Conservation (phyloP, 2,329 filamentous ascomycete genomes). For the Aspergillus quadricinctus region DNA sequence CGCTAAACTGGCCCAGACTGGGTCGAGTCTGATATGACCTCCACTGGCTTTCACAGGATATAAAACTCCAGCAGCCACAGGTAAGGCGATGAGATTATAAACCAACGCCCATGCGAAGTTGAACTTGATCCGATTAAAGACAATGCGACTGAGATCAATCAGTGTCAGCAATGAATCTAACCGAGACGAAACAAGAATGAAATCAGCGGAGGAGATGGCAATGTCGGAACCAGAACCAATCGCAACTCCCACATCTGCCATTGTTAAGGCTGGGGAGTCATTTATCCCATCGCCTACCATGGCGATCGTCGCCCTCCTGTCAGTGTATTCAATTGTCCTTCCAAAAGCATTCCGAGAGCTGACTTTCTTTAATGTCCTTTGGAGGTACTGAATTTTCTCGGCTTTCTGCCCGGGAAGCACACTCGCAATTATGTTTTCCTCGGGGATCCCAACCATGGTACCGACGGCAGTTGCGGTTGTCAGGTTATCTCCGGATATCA, state of each 20-base stretch:
- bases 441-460: constrained; percentile 67
- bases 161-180: constrained; percentile 68
- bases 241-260: constrained; percentile 78
- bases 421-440: constrained; percentile 74
- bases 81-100: constrained; percentile 75
- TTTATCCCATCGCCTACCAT: constrained; percentile 92
- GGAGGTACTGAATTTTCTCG: constrained; percentile 20
- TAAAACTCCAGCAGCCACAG: constrained; percentile 74
- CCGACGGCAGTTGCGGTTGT: constrained; percentile 77
- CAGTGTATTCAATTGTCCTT: constrained; percentile 6
- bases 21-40: constrained; percentile 44
- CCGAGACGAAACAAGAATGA: constrained; percentile 73
- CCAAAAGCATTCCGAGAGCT: too few relatives aligned
- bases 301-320: constrained; percentile 57
- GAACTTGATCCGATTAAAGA: constrained; percentile 74
- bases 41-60: constrained; percentile 57
- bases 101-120: constrained; percentile 84
- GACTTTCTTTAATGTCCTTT: not conserved
- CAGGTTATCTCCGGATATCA: constrained; percentile 89
- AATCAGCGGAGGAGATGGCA: constrained; percentile 74
- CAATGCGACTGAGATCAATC: constrained; percentile 63
- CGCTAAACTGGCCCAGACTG: constrained; percentile 76
- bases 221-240: constrained; percentile 78
- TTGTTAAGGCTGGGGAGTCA: constrained; percentile 74
- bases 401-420: constrained; percentile 70